Evolutionary conservation across 1,284 basidiomycete species (phyloP).

Genomic region (Dichomitus squalens): DNA sequence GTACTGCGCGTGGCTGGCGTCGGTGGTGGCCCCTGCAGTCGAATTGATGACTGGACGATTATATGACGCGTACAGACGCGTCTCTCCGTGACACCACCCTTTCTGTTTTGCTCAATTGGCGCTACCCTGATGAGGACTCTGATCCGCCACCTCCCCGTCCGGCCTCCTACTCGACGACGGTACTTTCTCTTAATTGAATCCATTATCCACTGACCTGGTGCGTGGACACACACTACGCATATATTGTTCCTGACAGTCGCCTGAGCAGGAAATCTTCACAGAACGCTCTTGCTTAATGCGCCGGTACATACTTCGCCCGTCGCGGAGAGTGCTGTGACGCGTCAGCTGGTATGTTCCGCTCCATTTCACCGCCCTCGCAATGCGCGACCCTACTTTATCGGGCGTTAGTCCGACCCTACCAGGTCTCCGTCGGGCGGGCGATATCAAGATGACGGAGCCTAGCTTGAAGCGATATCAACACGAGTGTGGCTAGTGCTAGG

Average conservation of each 20-base stretch:
- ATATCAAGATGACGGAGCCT: slow-evolving; percentile 6
- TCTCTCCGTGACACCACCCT: slow-evolving; percentile 1
- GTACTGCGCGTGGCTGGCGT: not conserved
- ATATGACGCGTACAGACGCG: slow-evolving; percentile 2
- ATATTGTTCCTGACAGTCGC: not conserved
- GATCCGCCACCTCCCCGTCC: not conserved
- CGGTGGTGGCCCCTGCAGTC: not conserved
- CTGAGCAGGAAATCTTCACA: no score
- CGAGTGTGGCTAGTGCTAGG: not conserved
- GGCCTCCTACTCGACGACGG: not conserved
- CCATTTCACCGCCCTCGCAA: not conserved
- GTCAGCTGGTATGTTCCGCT: not conserved
- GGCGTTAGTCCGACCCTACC: not conserved
- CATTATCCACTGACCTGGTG: not conserved
- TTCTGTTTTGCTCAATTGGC: not conserved
- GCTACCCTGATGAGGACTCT: no score
- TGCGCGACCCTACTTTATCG: not conserved
- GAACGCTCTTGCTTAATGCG: no score
- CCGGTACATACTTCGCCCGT: not conserved
- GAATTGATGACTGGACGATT: not conserved
- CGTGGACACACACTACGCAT: not conserved
- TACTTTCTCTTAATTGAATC: not conserved
- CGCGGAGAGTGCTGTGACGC: not conserved
- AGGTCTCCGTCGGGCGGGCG: not conserved
- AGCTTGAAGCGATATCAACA: slow-evolving; percentile 7